phyloP scores from a whole-genome alignment of 306 rosid genomes.

The Medicago lupulina region DNA sequence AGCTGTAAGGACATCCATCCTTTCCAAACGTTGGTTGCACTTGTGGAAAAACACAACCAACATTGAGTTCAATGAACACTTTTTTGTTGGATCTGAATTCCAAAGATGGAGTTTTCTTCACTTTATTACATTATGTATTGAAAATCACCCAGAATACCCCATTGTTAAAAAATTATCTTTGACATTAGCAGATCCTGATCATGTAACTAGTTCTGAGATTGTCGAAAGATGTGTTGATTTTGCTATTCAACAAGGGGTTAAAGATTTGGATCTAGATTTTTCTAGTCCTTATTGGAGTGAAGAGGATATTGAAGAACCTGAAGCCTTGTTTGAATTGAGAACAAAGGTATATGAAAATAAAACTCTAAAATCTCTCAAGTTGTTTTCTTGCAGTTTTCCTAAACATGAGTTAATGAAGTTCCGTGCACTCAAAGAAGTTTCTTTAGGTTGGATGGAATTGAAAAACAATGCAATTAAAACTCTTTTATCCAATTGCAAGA shows the following conservation, averaged over 20 bases:
- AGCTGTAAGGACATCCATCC: slow-evolving; percentile 24
- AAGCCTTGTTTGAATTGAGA: slow-evolving; percentile 6
- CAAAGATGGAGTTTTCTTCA: not conserved
- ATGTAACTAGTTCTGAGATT: not conserved
- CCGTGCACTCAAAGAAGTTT: slow-evolving; percentile 11
- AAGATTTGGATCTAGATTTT: slow-evolving; percentile 34
- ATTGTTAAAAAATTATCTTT: slow-evolving; percentile 9
- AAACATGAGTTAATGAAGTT: not conserved
- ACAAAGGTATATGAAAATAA: not conserved
- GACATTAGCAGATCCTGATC: not conserved
- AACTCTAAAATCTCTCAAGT: slow-evolving; percentile 1
- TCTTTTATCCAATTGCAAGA: not conserved
- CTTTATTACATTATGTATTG: not conserved
- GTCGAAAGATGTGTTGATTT: not conserved
- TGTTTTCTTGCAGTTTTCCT: slow-evolving; percentile 15
- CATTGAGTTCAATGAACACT: slow-evolving; percentile 31
- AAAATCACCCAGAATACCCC: not conserved
- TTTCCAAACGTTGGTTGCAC: slow-evolving; percentile 30
- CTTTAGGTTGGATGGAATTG: slow-evolving; percentile 12
- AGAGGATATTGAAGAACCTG: not conserved
- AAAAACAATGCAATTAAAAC: not conserved
- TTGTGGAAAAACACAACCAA: slow-evolving; percentile 1
- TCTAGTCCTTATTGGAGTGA: not conserved
- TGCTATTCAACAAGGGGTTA: slow-evolving; percentile 16
- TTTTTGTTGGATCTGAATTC: not conserved